Conservation (phyloP, 495 filamentous ascomycete genomes). For the Aspergillus bertholletiae region DNA sequence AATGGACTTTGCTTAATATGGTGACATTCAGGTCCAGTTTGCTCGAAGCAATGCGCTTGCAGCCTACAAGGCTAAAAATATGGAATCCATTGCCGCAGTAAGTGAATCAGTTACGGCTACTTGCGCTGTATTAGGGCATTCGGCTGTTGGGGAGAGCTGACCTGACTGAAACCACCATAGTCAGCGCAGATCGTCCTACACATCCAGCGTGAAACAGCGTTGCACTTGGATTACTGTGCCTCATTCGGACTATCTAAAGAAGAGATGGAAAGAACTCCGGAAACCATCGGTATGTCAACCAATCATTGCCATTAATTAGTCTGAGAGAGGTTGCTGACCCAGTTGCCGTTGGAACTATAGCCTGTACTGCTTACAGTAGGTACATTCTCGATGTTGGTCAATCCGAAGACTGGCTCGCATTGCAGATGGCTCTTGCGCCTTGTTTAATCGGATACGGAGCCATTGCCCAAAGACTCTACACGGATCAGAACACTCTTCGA, state of each 20-base stretch:
- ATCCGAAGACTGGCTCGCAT: slow-evolving; percentile 77
- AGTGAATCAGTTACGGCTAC: slow-evolving; percentile 12
- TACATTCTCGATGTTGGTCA: slow-evolving; percentile 87
- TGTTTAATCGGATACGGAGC: slow-evolving; percentile 84
- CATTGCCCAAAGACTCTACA: slow-evolving; percentile 64
- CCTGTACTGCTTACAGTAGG: slow-evolving; percentile 53
- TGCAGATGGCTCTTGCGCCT: slow-evolving; percentile 79
- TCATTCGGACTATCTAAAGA: slow-evolving; percentile 74
- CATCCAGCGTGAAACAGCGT: slow-evolving; percentile 71
- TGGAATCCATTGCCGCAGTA: slow-evolving; percentile 67
- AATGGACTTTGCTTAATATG: not conserved
- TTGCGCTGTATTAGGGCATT: not conserved
- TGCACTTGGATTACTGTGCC: slow-evolving; percentile 77
- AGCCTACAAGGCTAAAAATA: slow-evolving; percentile 72
- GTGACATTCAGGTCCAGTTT: slow-evolving; percentile 67
- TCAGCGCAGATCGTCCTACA: slow-evolving; percentile 68
- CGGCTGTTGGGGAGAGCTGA: not conserved
- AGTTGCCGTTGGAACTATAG: slow-evolving; percentile 14
- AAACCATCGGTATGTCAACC: slow-evolving; percentile 63
- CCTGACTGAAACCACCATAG: slow-evolving; percentile 28
- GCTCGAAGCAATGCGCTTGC: slow-evolving; percentile 79
- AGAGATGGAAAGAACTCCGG: slow-evolving; percentile 68
- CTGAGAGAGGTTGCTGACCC: slow-evolving; percentile 35
- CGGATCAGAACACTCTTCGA: slow-evolving; percentile 48
- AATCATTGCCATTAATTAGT: slow-evolving; percentile 28